A percentile compares a stretch with the other conserved stretches of the same genome.
Evolutionary conservation across 345 rosid species (phyloP).

Genomic region (Rhizophora apiculata): DNA sequence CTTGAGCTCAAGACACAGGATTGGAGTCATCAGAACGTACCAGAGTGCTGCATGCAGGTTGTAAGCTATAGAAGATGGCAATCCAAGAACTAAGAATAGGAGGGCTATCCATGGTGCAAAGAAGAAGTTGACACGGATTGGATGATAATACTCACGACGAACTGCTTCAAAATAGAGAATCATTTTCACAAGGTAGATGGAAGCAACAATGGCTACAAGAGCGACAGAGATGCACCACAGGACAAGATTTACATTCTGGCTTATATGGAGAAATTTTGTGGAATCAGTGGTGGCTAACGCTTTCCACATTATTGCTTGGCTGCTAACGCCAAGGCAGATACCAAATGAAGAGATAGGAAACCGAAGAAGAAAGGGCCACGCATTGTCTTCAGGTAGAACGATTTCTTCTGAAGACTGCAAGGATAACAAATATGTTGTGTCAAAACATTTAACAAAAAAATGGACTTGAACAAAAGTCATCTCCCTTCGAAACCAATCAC

Average conservation of each 20-base stretch:
- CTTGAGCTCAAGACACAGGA: conserved; percentile 70
- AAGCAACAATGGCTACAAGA: conserved; percentile 44
- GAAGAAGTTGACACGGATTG: conserved; percentile 89
- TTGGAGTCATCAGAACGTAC: conserved; percentile 82
- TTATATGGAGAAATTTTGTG: conserved; percentile 66
- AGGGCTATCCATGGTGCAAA: conserved; percentile 87
- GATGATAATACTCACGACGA: conserved; percentile 81
- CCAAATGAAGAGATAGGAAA: conserved; percentile 76
- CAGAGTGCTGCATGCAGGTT: conserved; percentile 49
- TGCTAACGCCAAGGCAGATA: conserved; percentile 86
- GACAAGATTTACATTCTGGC: conserved; percentile 37
- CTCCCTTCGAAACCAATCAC: no score
- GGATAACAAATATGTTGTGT: neutral
- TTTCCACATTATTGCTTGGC: conserved; percentile 95
- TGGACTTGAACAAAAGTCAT: neutral
- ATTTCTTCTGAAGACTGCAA: conserved; percentile 67
- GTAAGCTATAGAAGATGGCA: conserved; percentile 51
- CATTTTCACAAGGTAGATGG: conserved; percentile 58
- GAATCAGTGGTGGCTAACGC: conserved; percentile 58
- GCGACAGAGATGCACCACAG: conserved; percentile 70
- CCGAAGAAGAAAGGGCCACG: conserved; percentile 89
- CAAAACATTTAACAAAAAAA: neutral
- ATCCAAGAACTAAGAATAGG: conserved; percentile 68
- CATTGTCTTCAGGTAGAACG: conserved; percentile 72
- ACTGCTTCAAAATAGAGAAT: conserved; percentile 78